Base-by-base conservation (phyloP, 2,329 filamentous ascomycete genomes). In the Apiospora marii region DNA sequence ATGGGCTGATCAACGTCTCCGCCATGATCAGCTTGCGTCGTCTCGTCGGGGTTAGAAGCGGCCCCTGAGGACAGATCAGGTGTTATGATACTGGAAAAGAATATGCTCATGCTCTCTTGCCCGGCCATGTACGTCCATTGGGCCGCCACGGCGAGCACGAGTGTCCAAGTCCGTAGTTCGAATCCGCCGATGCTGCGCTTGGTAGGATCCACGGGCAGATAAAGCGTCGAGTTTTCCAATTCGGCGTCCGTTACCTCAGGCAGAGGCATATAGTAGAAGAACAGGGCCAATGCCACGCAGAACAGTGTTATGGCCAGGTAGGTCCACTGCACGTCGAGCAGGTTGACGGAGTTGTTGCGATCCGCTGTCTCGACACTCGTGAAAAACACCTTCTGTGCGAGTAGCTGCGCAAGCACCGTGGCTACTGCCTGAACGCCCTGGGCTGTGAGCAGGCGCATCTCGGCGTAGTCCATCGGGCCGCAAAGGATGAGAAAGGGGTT, bases 81-180 rank as follows among this genome's bases (percentile, higher is more conserved):
- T 37, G 67, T 79, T 69, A 91, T 77, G 14, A 91, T 81, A n/a
- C 81, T 79, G 22, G 86, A 81, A 78, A 92, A 91, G 80, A 87
- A 92, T 76, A 91, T 87, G 75, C 87, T 89, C 82, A 90, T 87
- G 78, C 85, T 87, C 77, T 92, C 91, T 78, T 97, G 94, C 0
- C 91, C 90, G 10, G 92, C 93, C 1, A 93, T 91, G 78, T 97
- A 97, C 44, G 89, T 89, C 84, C 94, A 97, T 78, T 97, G 94
- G 0, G 93, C 91, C 48, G 92, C 81, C 0, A 95, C 90, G 0
- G 93, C 94, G 73, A 95, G 87, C 73, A 90, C 89, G 12, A 97
- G 86, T 46, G 84, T 87, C 78, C 87, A 83, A 0, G 87, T 90
- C 34, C 88, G 87, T 37, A 89, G 82, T 75, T 89, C 86, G 6